phyloP scores from a whole-genome alignment of 2,329 filamentous ascomycete species.

The Dichotomopilus funicola region DNA sequence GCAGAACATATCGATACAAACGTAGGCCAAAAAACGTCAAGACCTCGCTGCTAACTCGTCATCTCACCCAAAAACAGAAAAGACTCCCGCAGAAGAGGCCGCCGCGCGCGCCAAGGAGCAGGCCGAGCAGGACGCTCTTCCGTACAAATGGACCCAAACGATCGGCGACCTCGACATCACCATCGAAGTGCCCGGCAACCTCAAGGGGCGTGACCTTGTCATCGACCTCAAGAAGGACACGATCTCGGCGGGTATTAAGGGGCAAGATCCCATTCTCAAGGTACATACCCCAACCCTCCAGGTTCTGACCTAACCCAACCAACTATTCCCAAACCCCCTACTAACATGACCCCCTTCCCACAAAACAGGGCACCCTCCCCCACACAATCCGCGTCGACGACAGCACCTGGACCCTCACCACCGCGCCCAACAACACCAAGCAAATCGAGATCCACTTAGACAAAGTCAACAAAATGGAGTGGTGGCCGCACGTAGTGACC shows the following conservation, averaged over 20 bases:
- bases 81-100: conserved; percentile 49
- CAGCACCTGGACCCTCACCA: conserved; percentile 85
- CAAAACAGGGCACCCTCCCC: conserved; percentile 69
- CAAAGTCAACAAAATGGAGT: conserved; percentile 95
- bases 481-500: conserved; percentile 93
- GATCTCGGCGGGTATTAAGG: conserved; percentile 77
- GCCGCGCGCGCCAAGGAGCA: conserved; percentile 64
- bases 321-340: neutral
- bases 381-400: conserved; percentile 77
- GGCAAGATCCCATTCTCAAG: conserved; percentile 75
- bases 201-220: conserved; percentile 77
- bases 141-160: conserved; percentile 96
- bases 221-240: conserved; percentile 75
- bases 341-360: neutral
- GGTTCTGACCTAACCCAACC: conserved; percentile 48
- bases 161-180: conserved; percentile 82
- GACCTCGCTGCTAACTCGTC: neutral
- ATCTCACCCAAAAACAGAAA: conserved; percentile 34
- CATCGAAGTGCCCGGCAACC: conserved; percentile 69
- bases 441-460: conserved; percentile 71
- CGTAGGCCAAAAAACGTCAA: too few species aligned
- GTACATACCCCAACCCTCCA: conserved; percentile 37
- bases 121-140: conserved; percentile 81
- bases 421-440: conserved; percentile 57
- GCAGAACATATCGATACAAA: too few species aligned